Evolutionary conservation across 2,329 filamentous ascomycete species (phyloP).

Genomic region (Nigrospora oryzae): DNA sequence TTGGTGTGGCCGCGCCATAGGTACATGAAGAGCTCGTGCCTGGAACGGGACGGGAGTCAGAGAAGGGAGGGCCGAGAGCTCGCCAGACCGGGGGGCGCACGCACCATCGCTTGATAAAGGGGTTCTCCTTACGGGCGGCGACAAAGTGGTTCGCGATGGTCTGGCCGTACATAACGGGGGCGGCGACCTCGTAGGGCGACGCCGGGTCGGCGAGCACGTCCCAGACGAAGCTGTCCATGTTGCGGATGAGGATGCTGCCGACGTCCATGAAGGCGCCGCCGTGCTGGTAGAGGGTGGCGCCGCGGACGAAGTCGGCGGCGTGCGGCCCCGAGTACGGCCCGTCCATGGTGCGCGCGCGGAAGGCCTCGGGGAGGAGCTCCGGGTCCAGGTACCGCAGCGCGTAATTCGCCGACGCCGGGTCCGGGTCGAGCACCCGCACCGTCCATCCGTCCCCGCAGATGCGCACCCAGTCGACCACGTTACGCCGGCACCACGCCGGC

Average conservation of each 20-base stretch:
- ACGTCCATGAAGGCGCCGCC: conserved; percentile 33
- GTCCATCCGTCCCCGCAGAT: conserved; percentile 27
- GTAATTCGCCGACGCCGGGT: conserved; percentile 26
- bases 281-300: conserved; percentile 26
- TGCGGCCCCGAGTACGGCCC: conserved; percentile 30
- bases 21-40: conserved; percentile 23
- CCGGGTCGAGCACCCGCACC: conserved; percentile 28
- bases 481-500: conserved; percentile 28
- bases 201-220: conserved; percentile 21
- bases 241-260: conserved; percentile 25
- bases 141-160: conserved; percentile 27
- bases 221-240: conserved; percentile 29
- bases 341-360: conserved; percentile 28
- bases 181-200: conserved; percentile 20
- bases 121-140: conserved; percentile 26
- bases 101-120: conserved; percentile 26
- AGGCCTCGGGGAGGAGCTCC: conserved; percentile 20
- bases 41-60: conserved; percentile 6
- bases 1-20: conserved; percentile 19
- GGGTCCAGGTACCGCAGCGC: conserved; percentile 23
- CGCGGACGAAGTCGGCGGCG: conserved; percentile 31
- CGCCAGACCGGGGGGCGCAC: background rate
- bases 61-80: background rate
- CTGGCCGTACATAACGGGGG: conserved; percentile 15
- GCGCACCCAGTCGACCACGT: conserved; percentile 29